Evolutionary conservation across 2,329 filamentous ascomycete species (phyloP).

Genomic region (Claviceps sp.): DNA sequence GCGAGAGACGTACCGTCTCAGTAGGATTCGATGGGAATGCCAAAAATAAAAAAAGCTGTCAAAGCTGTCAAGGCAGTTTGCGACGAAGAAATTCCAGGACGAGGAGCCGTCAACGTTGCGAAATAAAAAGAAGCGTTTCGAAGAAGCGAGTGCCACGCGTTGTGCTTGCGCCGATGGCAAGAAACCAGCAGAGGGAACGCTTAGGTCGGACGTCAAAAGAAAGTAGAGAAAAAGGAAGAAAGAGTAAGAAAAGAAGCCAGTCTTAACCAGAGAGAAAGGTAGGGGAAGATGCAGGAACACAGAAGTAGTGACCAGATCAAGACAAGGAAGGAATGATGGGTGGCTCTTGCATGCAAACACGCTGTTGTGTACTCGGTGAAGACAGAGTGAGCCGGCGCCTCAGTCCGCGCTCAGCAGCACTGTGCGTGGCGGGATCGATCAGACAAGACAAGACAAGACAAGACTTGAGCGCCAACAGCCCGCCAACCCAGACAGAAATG

Average conservation of each 20-base stretch:
- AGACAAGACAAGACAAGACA: too few relatives aligned
- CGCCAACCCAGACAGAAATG: neutral
- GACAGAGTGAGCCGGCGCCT: too few relatives aligned
- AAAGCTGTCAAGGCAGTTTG: neutral
- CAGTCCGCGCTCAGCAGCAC: too few relatives aligned
- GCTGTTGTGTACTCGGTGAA: too few relatives aligned
- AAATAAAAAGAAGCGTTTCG: too few relatives aligned
- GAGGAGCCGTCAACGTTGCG: too few relatives aligned
- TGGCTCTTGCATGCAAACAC: neutral
- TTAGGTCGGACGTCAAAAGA: too few relatives aligned
- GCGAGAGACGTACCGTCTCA: conserved; percentile 1
- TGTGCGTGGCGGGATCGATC: too few relatives aligned
- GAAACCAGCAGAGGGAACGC: too few relatives aligned
- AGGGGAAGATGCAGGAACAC: neutral
- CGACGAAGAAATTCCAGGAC: neutral
- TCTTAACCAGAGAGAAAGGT: neutral
- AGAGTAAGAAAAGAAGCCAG: neutral
- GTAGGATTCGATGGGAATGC: neutral
- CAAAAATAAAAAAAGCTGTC: neutral
- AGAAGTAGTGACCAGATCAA: neutral
- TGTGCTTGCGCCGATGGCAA: too few relatives aligned
- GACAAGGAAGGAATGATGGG: conserved; percentile 4
- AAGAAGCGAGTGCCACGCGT: too few relatives aligned
- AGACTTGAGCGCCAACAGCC: neutral
- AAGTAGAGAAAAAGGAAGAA: neutral